These are phyloP conservation scores for Orbilia oligospora DNA, from an alignment of 2,329 filamentous ascomycete species.

Conservation along the genomic window DNA sequence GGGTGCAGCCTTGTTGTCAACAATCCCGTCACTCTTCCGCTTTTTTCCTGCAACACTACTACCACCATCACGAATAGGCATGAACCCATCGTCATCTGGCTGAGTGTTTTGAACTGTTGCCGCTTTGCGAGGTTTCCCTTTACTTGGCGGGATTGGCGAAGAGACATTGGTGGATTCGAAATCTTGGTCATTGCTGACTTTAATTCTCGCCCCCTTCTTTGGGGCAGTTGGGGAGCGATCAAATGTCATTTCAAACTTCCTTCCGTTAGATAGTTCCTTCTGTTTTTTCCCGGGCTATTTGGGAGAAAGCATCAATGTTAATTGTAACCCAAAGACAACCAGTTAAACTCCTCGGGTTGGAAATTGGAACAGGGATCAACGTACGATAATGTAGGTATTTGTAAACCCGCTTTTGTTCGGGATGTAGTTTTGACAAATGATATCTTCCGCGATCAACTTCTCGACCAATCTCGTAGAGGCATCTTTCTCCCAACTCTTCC, in stretches of 20 bases:
- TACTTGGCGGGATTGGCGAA: constrained; percentile 70
- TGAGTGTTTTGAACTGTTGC: constrained; percentile 64
- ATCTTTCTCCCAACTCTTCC: constrained; percentile 78
- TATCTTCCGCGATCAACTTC: constrained; percentile 79
- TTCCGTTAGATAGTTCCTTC: constrained; percentile 58
- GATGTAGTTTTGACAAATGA: constrained; percentile 79
- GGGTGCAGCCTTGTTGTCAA: constrained; percentile 65
- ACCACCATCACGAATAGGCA: constrained; percentile 64
- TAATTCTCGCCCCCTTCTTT: constrained; percentile 65
- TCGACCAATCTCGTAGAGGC: constrained; percentile 89
- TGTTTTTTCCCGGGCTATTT: constrained; percentile 66
- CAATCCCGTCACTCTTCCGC: constrained; percentile 65
- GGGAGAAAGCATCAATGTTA: not conserved
- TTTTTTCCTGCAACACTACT: constrained; percentile 50
- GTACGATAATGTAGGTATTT: constrained; percentile 79
- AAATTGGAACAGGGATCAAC: constrained; percentile 64
- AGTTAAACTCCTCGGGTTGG: not conserved
- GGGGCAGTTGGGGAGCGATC: constrained; percentile 61
- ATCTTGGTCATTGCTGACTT: constrained; percentile 68
- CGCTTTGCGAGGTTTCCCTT: constrained; percentile 53
- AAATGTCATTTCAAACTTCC: constrained; percentile 65
- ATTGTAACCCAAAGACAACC: not conserved
- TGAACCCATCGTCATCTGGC: constrained; percentile 47
- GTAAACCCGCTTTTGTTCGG: constrained; percentile 78
- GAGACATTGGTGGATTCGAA: constrained; percentile 78